phyloP scores from a whole-genome alignment of 495 filamentous ascomycete species.

The Penicillium riverlandense region DNA sequence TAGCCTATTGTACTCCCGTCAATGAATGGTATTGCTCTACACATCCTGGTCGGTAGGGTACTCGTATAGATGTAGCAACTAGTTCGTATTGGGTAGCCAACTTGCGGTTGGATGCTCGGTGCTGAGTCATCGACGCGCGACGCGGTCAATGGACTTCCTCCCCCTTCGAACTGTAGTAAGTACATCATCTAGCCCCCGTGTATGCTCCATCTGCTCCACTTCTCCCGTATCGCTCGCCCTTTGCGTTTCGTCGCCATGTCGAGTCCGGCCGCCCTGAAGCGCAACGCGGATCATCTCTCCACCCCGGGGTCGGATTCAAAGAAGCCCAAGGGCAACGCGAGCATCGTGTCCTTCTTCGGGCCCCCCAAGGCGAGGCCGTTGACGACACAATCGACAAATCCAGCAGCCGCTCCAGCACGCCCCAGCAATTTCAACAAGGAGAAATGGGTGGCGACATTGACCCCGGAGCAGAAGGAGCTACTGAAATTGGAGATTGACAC shows the following conservation, averaged over 20 bases:
- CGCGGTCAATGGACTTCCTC: too few relatives aligned
- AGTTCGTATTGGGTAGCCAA: too few relatives aligned
- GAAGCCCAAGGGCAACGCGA: constrained; percentile 59
- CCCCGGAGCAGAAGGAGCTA: constrained; percentile 70
- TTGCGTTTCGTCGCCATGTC: constrained; percentile 16
- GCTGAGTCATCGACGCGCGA: constrained; percentile 3
- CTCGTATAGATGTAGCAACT: too few relatives aligned
- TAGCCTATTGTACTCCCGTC: constrained; percentile 13
- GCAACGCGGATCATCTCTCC: constrained; percentile 27
- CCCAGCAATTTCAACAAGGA: constrained; percentile 71
- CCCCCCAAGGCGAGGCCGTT: constrained; percentile 40
- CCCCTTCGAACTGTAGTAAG: too few relatives aligned
- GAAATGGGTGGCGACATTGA: constrained; percentile 75
- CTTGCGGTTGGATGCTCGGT: too few relatives aligned
- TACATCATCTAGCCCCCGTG: background rate
- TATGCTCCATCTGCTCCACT: background rate
- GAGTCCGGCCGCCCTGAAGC: constrained; percentile 22
- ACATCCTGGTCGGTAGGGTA: background rate
- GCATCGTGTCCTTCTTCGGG: constrained; percentile 62
- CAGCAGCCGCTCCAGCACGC: constrained; percentile 6
- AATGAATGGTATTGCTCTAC: background rate
- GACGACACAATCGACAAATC: constrained; percentile 10
- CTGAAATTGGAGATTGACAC: constrained; percentile 87
- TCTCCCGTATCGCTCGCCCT: background rate
- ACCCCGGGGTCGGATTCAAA: constrained; percentile 21